phyloP scores from a whole-genome alignment of 495 filamentous ascomycete genomes.

The Lophium mytilinum region DNA sequence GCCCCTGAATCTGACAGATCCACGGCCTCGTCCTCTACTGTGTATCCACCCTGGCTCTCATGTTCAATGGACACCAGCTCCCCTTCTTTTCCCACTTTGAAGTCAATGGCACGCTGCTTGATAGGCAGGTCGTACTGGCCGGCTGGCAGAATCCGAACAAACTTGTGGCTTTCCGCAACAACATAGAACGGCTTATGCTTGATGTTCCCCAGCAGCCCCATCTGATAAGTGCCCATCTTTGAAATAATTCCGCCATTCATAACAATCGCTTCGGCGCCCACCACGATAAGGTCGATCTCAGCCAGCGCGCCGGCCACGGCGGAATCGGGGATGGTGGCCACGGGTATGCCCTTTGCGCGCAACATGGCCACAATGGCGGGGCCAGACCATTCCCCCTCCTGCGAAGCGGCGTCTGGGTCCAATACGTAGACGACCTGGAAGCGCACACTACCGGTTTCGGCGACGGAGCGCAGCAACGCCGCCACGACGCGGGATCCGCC shows the following conservation, averaged over 20 bases:
- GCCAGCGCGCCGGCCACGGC: conserved; percentile 79
- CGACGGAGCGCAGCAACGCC: conserved; percentile 63
- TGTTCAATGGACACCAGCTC: conserved; percentile 13
- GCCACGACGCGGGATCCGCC: conserved; percentile 80
- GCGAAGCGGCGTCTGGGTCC: conserved; percentile 32
- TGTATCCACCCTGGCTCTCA: conserved; percentile 18
- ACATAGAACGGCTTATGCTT: conserved; percentile 80
- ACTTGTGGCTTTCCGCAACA: conserved; percentile 92
- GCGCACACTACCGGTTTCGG: conserved; percentile 52
- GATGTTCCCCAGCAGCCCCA: conserved; percentile 71
- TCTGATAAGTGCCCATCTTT: conserved; percentile 83
- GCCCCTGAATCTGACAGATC: conserved; percentile 6
- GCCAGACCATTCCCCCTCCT: conserved; percentile 40
- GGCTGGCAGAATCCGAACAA: conserved; percentile 72
- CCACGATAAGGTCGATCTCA: conserved; percentile 68
- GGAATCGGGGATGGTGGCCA: conserved; percentile 72
- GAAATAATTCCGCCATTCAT: conserved; percentile 91
- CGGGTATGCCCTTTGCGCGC: conserved; percentile 63
- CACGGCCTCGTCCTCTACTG: conserved; percentile 29
- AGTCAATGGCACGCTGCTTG: conserved; percentile 66
- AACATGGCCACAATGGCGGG: conserved; percentile 58
- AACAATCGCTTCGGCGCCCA: conserved; percentile 89
- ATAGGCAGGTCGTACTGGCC: conserved; percentile 72
- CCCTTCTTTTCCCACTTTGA: conserved; percentile 37
- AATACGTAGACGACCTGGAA: conserved; percentile 84